phyloP scores from a whole-genome alignment of 2,329 filamentous ascomycete genomes.

The Periconia macrospinosa region DNA sequence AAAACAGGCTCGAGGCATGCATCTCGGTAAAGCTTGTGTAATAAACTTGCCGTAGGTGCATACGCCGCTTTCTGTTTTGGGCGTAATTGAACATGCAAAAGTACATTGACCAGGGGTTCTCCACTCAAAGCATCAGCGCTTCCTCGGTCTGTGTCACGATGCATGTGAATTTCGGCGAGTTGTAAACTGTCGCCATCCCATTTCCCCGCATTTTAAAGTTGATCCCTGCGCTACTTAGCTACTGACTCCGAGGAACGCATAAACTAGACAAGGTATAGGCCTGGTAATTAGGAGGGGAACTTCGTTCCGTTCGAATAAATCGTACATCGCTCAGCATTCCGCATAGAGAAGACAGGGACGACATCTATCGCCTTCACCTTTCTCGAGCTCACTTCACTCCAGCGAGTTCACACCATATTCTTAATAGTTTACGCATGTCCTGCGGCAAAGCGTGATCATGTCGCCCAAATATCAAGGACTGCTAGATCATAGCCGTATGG shows the following conservation, averaged over 20 bases:
- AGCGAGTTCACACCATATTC: too few species aligned
- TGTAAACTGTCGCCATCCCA: background rate
- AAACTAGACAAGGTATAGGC: background rate
- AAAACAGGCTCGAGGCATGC: conserved; percentile 15
- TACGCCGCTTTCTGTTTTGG: conserved; percentile 18
- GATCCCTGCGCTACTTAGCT: background rate
- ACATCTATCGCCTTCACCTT: background rate
- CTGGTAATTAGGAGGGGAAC: background rate
- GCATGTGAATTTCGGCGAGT: conserved; percentile 12
- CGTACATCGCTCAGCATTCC: background rate
- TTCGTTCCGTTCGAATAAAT: background rate
- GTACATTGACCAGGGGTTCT: conserved; percentile 16
- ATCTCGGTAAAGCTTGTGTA: conserved; percentile 26
- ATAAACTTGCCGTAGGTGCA: conserved; percentile 15
- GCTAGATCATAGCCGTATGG: conserved; percentile 26
- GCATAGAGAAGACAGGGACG: background rate
- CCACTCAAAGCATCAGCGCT: conserved; percentile 1
- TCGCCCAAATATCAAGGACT: conserved; percentile 30
- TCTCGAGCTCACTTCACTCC: background rate
- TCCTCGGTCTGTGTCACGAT: conserved; percentile 2
- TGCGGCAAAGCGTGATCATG: conserved; percentile 17
- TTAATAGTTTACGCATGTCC: too few species aligned
- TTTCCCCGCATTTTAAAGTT: conserved; percentile 9
- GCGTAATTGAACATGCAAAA: conserved; percentile 10
- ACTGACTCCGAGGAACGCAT: background rate